Conservation (phyloP, 345 rosid genomes). For the Heritiera fomes region DNA sequence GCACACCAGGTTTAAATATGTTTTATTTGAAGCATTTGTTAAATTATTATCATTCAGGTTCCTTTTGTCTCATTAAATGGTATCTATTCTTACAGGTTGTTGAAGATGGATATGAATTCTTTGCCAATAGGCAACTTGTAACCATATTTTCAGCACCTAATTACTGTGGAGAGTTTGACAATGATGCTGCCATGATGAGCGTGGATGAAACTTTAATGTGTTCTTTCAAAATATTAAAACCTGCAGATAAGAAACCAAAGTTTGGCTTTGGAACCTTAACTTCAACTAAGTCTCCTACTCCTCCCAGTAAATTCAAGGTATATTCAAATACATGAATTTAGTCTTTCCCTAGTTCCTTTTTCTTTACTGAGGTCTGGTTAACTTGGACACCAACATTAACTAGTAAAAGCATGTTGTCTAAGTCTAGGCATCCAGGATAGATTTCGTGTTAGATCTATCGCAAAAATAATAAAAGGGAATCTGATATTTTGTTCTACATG, state of each 20-base stretch:
- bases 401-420: not conserved
- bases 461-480: not conserved
- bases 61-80: constrained; percentile 9
- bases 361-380: not conserved
- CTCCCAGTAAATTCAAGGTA: constrained; percentile 61
- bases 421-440: not conserved
- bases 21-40: not conserved
- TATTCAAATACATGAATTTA: not conserved
- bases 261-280: constrained; percentile 55
- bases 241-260: constrained; percentile 57
- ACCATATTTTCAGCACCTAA: constrained; percentile 90
- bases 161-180: constrained; percentile 84
- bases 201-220: constrained; percentile 68
- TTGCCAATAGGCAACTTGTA: constrained; percentile 66
- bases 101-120: constrained; percentile 91
- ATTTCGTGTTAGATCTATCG: not conserved
- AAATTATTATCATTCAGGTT: not conserved
- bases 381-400: not conserved
- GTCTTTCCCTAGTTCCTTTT: not conserved
- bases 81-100: constrained; percentile 58
- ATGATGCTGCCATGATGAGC: constrained; percentile 91
- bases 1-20: constrained; percentile 71
- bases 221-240: constrained; percentile 81
- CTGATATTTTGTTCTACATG: not conserved
- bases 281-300: constrained; percentile 41